Base-by-base conservation (phyloP, 345 rosid species). In the Aurinia saxatilis region DNA sequence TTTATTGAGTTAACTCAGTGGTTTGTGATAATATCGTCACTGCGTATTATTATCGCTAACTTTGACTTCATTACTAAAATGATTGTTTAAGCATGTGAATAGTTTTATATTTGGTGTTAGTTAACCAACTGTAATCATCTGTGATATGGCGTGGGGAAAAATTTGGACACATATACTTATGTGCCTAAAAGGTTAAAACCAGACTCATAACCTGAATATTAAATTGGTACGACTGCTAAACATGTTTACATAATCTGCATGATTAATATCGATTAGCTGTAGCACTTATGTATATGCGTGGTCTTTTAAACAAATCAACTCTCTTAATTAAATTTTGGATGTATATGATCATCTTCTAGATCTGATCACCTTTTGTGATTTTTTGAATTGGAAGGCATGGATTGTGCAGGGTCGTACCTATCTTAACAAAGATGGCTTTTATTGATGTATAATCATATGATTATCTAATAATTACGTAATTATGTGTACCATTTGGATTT, bases 191-290 rank as follows among this genome's bases (percentile, higher is more conserved):
- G 33, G 14, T 38, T 59, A 41, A n/a, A 53, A 53, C 50, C 42
- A 61, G 27, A 30, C 19, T 41, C 49, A 46, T 46, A 10, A 15
- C 36, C 27, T 61, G 4, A 33, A 44, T 69, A 45, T 37, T 36
- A 37, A 61, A 69, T n/a, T 29, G 50, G 36, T 45, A 30, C 44
- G 53, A 53, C 68, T 46, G 61, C 57, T 61, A n/a, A 61, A 61
- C 73, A 69, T 61, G 63, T 45, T 61, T 53, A 46, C 74, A 70
- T 62, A 19, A 53, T 54, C 29, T 60, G 30, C 27, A 62, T 47
- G 15, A 62, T 70, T 61, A 70, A 14, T 9, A 61, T 53, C 45
- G 59, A 56, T 65, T 63, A 57, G 65, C 70, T 71, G 75, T 71
- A 63, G 65, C n/a, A 31, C 29, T 41, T 16, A 30, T 56, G 39